Percentiles rank a stretch among this genome's conserved stretches.
Evolutionary conservation across 164 flowering plant species (phyloP).

Genomic region (Warburgia ugandensis): DNA sequence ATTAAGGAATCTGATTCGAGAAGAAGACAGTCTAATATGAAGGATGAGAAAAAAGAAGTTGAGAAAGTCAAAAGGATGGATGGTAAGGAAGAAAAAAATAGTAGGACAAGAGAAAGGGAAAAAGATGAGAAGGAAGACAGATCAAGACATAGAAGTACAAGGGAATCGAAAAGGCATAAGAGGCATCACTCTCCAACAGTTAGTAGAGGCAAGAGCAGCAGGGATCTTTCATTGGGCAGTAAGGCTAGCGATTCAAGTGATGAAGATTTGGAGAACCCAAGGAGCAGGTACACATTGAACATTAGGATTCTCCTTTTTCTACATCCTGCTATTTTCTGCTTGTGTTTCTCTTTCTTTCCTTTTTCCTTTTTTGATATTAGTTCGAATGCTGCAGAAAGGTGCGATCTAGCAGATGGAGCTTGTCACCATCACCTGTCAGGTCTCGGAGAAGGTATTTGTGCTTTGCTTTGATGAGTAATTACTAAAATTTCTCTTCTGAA

Average conservation of each 20-base stretch:
- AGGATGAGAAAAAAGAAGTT: constrained; percentile 41
- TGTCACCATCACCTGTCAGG: constrained; percentile 64
- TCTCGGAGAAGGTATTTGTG: constrained; percentile 55
- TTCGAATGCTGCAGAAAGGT: constrained; percentile 39
- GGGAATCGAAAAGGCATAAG: constrained; percentile 51
- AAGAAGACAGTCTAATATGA: constrained; percentile 29
- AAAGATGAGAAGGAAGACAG: constrained; percentile 54
- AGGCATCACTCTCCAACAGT: constrained; percentile 55
- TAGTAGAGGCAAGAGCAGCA: constrained; percentile 41
- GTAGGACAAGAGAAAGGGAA: constrained; percentile 37
- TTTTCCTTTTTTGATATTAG: constrained; percentile 9
- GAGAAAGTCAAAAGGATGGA: constrained; percentile 34
- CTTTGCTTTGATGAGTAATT: neutral
- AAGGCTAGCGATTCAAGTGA: constrained; percentile 46
- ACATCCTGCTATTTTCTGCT: neutral
- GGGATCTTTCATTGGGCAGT: constrained; percentile 31
- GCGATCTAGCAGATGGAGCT: constrained; percentile 36
- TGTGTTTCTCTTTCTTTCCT: neutral
- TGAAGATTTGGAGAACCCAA: constrained; percentile 57
- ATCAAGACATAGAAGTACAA: constrained; percentile 36
- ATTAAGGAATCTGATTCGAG: constrained; percentile 40
- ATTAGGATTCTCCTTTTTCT: neutral
- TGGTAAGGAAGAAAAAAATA: constrained; percentile 32
- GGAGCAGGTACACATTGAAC: constrained; percentile 37
- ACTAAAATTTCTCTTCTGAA: neutral